Evolutionary conservation across 495 filamentous ascomycete genomes (phyloP), one percentile per base, ranked within the genome.

Genomic region (Lichenothelia convexa): DNA sequence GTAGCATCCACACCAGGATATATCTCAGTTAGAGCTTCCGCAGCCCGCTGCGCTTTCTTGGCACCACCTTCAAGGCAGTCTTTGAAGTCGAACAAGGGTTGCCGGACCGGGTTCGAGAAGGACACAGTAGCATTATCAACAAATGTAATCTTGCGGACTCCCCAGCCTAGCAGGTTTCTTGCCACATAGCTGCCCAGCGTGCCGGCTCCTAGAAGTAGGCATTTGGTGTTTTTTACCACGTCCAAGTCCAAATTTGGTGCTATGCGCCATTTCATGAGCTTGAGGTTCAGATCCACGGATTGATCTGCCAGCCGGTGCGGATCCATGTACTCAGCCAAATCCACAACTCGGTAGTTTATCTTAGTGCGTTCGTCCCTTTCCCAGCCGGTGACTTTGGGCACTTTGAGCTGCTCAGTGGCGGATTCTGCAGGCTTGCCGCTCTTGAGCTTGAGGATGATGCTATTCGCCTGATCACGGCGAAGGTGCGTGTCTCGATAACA

Each of bases 261-360:
- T 38, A 97, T 80, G 18, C 89, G 74, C 89, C 89, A 97, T 61
- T 93, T 94, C 71, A 97, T 97, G 36, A 97, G 67, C 58, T 94
- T 95, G 41, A 94, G 65, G 48, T 97, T 97, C 33, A 97, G 71
- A 49, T 97, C 89, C 7, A 94, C 89, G n/a, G 86, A 80, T 54
- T 93, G 84, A 44, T 94, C 85, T 17, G 89, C 89, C 18, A 95
- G 64, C 43, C 70, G 69, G 33, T 65, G 61, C 4, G 89, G 89
- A 53, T 97, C 82, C 76, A 95, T 85, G 36, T 92, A 85, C 45
- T 85, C 83, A 13, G 77, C 75, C 1, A 97, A 64, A 49, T 86
- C 79, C 15, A 83, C 80, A 7, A 73, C 62, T 39, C 77, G 72
- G 18, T 76, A 70, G n/a, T 65, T 65, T 30, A 93, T 52, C 47